These are phyloP conservation scores for Seiridium unicorne DNA, from an alignment of 2,329 filamentous ascomycete species.

Conservation along the genomic window DNA sequence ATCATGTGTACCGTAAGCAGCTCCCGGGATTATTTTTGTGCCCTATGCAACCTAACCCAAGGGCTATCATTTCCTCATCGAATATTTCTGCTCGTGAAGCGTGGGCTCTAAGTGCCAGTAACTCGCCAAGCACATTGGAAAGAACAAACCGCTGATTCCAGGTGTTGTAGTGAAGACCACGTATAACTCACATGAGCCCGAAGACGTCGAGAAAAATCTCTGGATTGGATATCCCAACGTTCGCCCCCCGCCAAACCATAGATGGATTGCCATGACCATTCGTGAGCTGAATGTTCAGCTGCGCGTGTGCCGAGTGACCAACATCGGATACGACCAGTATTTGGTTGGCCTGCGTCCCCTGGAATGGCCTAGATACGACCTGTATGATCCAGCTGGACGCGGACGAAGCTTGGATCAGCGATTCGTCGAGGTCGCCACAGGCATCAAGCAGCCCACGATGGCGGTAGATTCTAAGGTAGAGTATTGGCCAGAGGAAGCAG, in stretches of 20 bases:
- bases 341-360: constrained; percentile 27
- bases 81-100: no score
- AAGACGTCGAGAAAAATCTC: constrained; percentile 32
- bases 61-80: no score
- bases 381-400: constrained; percentile 39
- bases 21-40: no score
- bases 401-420: constrained; percentile 40
- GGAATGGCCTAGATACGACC: constrained; percentile 32
- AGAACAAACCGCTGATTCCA: no score
- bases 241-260: constrained; percentile 31
- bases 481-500: constrained; percentile 27
- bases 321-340: constrained; percentile 42
- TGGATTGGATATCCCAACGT: constrained; percentile 46
- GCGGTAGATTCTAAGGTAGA: constrained; percentile 30
- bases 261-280: constrained; percentile 42
- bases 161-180: constrained; percentile 31
- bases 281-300: constrained; percentile 33
- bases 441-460: constrained; percentile 34
- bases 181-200: constrained; percentile 30
- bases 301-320: constrained; percentile 40
- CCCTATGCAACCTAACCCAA: no score
- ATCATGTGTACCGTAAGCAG: constrained; percentile 34
- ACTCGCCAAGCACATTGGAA: no score
- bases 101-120: no score
- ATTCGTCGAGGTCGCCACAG: constrained; percentile 44